Conservation (phyloP, 768 basidiomycete species). For the Agaricus bisporus region DNA sequence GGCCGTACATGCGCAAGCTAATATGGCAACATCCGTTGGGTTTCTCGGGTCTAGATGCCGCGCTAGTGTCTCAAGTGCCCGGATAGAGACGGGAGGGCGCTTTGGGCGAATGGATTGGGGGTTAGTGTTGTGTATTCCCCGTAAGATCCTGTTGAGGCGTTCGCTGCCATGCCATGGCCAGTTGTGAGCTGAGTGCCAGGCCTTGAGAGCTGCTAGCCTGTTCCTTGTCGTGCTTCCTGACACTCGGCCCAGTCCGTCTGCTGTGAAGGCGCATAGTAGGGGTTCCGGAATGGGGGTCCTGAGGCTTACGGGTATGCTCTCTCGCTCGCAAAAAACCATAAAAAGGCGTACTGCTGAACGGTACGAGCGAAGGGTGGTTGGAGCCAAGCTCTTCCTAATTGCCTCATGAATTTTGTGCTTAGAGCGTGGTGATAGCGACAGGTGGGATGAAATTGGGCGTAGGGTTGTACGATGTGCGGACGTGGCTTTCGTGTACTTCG, state of each 20-base stretch:
- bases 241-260: slow-evolving; percentile 10
- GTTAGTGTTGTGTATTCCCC: not conserved
- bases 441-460: too few species aligned
- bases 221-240: slow-evolving; percentile 18
- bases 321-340: slow-evolving; percentile 24
- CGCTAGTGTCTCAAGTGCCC: not conserved
- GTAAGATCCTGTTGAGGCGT: slow-evolving; percentile 18
- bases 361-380: slow-evolving; percentile 13
- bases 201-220: slow-evolving; percentile 23
- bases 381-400: too few species aligned
- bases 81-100: not conserved
- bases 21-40: slow-evolving; percentile 24
- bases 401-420: too few species aligned
- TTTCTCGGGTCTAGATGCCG: slow-evolving; percentile 16
- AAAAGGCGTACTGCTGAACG: slow-evolving; percentile 26
- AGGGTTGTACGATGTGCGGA: too few species aligned
- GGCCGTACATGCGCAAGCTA: slow-evolving; percentile 22
- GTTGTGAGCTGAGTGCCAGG: slow-evolving; percentile 29
- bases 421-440: too few species aligned
- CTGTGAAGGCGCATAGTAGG: slow-evolving; percentile 22
- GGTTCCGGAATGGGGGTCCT: slow-evolving; percentile 23
- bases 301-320: slow-evolving; percentile 15
- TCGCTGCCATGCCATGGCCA: slow-evolving; percentile 24
- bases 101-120: not conserved
- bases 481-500: too few species aligned